Evolutionary conservation across 139 green algal species (phyloP), one percentile per base, ranked within the genome.

Genomic region (Spirogloea muscicola): DNA sequence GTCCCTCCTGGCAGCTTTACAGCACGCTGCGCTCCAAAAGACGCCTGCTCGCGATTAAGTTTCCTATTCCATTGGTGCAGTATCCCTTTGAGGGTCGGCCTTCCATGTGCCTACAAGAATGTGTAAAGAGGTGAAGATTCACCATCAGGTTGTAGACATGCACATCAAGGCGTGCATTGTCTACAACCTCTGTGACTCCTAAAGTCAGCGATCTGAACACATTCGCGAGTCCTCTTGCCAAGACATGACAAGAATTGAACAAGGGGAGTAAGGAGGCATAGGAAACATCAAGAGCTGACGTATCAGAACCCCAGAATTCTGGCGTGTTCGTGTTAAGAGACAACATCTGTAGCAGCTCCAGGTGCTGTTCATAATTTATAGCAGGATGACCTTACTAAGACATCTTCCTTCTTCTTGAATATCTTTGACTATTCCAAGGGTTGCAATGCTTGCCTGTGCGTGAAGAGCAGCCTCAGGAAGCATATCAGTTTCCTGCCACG

Each of bases 401-500:
- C 46, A 55, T 21, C 21, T 55, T 31, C 21, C 21, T 55, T 55
- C 21, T 55, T 55, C 21, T 55, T 21, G 21, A 31, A 21, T 21
- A 31, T 21, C 46, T 31, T 55, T 21, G 21, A 21, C 46, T 21
- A 21, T 21, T 55, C 21, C 46, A 31, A 55, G 46, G 21, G 21
- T 31, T 55, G 46, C 46, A 55, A 21, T 21, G 21, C 10, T 71
- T 39, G 59, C 62, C 38, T 57, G 51, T 7, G 68, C 68, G 21
- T 77, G 68, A 18, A 77, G 59, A 1, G 68, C 68, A 10, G 68
- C 68, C 31, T 77, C 31, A 41, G 68, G 68, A 18, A 77, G 18
- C n/a, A 78, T 59, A 6, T 39, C 68, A 1, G 68, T 77, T 38
- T 77, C 68, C 1, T 55, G n/a, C 58, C 58, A 77, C 31, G 33